A percentile compares a stretch with the other conserved stretches of the same genome.
Evolutionary conservation across 768 basidiomycete genomes (phyloP).

Genomic region (Daedaleopsis nitida): DNA sequence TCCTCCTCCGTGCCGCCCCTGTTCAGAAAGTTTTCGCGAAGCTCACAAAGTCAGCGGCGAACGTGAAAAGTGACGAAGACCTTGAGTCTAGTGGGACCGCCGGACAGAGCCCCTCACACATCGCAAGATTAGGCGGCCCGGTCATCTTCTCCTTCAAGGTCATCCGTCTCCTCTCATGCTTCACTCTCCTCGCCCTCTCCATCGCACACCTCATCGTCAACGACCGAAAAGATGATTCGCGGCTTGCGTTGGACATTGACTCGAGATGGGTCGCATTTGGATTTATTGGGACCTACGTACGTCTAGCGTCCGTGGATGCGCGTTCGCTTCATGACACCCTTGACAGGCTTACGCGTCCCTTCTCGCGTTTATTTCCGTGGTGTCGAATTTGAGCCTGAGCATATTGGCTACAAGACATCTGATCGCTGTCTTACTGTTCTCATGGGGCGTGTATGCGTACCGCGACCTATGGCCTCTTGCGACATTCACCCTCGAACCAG

Average conservation of each 20-base stretch:
- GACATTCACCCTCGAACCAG: conserved; percentile 51
- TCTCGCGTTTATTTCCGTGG: conserved; percentile 25
- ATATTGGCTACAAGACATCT: conserved; percentile 45
- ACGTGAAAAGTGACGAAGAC: not conserved
- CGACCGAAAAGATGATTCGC: not conserved
- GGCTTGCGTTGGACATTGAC: not conserved
- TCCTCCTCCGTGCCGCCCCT: conserved; percentile 7
- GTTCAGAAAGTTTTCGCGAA: conserved; percentile 9
- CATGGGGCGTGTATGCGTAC: conserved; percentile 52
- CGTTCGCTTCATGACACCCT: conserved; percentile 21
- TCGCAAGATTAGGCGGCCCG: conserved; percentile 43
- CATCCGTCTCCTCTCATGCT: conserved; percentile 45
- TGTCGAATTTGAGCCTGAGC: conserved; percentile 13
- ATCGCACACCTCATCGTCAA: conserved; percentile 43
- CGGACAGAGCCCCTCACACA: conserved; percentile 1
- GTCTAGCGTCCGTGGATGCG: conserved; percentile 30
- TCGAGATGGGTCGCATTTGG: conserved; percentile 15
- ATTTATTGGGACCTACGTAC: conserved; percentile 19
- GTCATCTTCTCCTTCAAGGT: conserved; percentile 51
- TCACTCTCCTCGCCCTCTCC: conserved; percentile 52
- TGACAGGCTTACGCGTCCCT: conserved; percentile 27
- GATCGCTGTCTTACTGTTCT: conserved; percentile 47
- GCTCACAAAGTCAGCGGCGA: conserved; percentile 3
- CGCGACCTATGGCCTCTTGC: conserved; percentile 63
- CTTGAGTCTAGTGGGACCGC: not conserved